Base-by-base conservation (phyloP, 345 rosid genomes). In the Dipteronia dyeriana region DNA sequence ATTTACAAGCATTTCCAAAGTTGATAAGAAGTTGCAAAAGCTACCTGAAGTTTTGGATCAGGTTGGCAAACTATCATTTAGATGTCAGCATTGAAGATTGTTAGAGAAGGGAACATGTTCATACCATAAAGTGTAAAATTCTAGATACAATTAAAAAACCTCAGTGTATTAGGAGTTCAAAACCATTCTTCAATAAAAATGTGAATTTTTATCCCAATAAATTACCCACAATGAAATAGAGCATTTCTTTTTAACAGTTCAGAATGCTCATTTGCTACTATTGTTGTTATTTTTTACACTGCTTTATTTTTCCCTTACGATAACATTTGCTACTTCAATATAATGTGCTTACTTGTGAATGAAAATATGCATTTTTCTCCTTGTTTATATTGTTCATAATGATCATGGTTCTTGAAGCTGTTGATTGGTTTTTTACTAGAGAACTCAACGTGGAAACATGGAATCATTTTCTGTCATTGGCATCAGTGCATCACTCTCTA, bases 21-120 rank as follows among this genome's bases (percentile, higher is more conserved):
- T 68, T 79, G 79, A 74, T 79, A 79, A 74, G 76, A 78, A 71
- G 69, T 53, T 70, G 66, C 71, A 49, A 74, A 76, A 73, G 72
- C 71, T 76, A 70, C 19, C 53, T 11, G 75, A 38, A 71, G 69
- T 77, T 77, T 67, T 66, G 66, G 74, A 73, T 47, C 70, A 14
- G 53, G 81, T 38, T 68, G 68, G 69, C 23, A 17, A 73, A 73
- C 31, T 78, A 49, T 79, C 73, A 70, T 76, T 71, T n/a, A 60
- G 60, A 53, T 47, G 72, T 57, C 41, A 60, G 64, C 68, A 59
- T 12, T 29, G 67, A 43, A 75, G 68, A 69, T 60, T 64, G 61
- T 31, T 78, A 71, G 54, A 60, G 60, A 67, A 73, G 65, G 53
- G 71, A 6, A 66, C 49, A 29, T 81, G 79, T 81, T 71, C 71